These are phyloP conservation scores for Aspergillus haitiensis DNA, from an alignment of 495 filamentous ascomycete species.

Conservation along the genomic window DNA sequence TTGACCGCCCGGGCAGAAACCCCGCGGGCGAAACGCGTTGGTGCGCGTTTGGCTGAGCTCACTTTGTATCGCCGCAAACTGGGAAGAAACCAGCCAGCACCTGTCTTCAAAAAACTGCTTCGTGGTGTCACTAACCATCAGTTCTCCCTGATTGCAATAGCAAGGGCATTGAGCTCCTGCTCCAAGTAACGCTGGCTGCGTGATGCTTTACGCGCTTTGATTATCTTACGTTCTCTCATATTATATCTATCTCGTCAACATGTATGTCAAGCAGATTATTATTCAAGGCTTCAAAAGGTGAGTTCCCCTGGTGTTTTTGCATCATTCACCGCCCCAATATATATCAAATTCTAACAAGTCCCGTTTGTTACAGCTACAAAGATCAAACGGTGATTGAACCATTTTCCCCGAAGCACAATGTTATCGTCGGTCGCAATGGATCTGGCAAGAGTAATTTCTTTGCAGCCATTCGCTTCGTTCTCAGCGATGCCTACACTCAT, in stretches of 20 bases:
- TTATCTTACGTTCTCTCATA: conserved; percentile 29
- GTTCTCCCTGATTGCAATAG: neutral
- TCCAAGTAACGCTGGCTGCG: conserved; percentile 31
- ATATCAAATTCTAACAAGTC: neutral
- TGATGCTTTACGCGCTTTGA: conserved; percentile 38
- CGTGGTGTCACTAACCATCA: neutral
- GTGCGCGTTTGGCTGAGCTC: conserved; percentile 15
- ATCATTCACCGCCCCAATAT: no score
- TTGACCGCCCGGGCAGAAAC: conserved; percentile 46
- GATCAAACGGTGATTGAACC: conserved; percentile 98
- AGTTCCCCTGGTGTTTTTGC: conserved; percentile 16
- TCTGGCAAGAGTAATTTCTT: conserved; percentile 99
- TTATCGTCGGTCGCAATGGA: conserved; percentile 98
- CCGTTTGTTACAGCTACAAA: conserved; percentile 72
- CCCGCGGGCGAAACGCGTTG: conserved; percentile 42
- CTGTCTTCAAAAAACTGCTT: neutral
- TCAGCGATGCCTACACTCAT: conserved; percentile 96
- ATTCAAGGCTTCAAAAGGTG: conserved; percentile 99
- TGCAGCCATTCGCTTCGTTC: conserved; percentile 95
- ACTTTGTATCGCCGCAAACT: conserved; percentile 20
- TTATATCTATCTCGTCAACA: conserved; percentile 51
- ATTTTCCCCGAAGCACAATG: conserved; percentile 96
- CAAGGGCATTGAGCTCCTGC: conserved; percentile 13
- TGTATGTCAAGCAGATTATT: conserved; percentile 99
- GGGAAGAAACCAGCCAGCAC: conserved; percentile 1